Evolutionary conservation across 164 flowering plant genomes (phyloP).

Genomic region (Amborella trichopoda): DNA sequence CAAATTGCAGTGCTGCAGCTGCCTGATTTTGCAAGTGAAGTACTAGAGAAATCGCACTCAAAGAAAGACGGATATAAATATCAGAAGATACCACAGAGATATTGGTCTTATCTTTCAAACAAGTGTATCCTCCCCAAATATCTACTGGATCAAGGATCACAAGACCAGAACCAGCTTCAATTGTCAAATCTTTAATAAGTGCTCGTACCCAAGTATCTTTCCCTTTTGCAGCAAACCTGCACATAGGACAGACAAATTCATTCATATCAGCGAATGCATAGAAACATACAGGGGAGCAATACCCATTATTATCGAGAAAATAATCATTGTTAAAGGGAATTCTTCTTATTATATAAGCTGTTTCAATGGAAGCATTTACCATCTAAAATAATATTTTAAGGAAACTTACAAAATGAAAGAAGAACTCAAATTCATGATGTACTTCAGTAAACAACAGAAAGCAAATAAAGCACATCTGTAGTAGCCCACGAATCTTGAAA

Average conservation of each 20-base stretch:
- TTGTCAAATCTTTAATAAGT: constrained; percentile 68
- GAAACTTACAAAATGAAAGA: too few species aligned
- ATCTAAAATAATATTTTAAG: too few species aligned
- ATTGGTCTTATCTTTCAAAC: constrained; percentile 80
- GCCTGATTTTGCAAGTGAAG: constrained; percentile 81
- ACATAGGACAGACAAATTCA: not conserved
- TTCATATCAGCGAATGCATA: too few species aligned
- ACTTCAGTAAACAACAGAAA: too few species aligned
- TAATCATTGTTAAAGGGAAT: too few species aligned
- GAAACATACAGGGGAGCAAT: too few species aligned
- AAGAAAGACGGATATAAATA: constrained; percentile 67
- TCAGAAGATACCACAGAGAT: constrained; percentile 71
- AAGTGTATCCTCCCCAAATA: constrained; percentile 84
- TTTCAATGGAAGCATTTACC: too few species aligned
- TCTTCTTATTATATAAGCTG: too few species aligned
- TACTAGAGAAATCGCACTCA: constrained; percentile 74
- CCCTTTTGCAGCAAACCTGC: constrained; percentile 94
- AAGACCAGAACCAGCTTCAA: constrained; percentile 98
- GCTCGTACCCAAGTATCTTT: constrained; percentile 88
- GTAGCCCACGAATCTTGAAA: too few species aligned
- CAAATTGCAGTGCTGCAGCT: constrained; percentile 58
- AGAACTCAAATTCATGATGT: too few species aligned
- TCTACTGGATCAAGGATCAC: constrained; percentile 88
- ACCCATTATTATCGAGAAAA: too few species aligned
- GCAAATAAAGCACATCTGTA: too few species aligned